Evolutionary conservation across 805 yeast species (phyloP).

Genomic region (Saturnispora serradocipensis): DNA sequence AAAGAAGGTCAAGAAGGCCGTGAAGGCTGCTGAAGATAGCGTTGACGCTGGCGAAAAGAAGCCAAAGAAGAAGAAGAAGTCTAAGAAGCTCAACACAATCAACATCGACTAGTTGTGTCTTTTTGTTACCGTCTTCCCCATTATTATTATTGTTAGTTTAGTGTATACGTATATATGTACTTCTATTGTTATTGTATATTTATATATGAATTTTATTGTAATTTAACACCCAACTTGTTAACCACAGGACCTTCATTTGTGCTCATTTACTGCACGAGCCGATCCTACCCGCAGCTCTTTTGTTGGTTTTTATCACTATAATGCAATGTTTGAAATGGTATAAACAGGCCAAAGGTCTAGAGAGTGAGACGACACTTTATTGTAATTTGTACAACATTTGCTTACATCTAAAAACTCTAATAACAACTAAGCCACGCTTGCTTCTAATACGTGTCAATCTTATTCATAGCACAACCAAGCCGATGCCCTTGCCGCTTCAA

Average conservation of each 20-base stretch:
- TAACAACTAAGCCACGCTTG: too few relatives aligned
- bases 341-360: too few relatives aligned
- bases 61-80: slow-evolving; percentile 46
- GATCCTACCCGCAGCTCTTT: not conserved
- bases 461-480: too few relatives aligned
- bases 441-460: too few relatives aligned
- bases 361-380: too few relatives aligned
- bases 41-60: slow-evolving; percentile 5
- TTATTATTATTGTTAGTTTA: not conserved
- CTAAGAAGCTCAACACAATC: slow-evolving; percentile 24
- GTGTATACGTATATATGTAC: not conserved
- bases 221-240: not conserved
- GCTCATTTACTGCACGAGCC: not conserved
- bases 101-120: not conserved
- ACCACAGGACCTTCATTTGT: too few relatives aligned
- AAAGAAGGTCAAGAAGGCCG: slow-evolving; percentile 1
- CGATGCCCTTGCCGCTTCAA: too few relatives aligned
- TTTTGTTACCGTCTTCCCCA: not conserved
- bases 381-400: too few relatives aligned
- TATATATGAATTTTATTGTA: not conserved
- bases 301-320: too few relatives aligned
- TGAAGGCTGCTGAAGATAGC: slow-evolving; percentile 1
- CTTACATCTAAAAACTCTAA: too few relatives aligned
- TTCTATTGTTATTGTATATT: slow-evolving; percentile 1
- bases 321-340: too few relatives aligned